Base-by-base conservation (phyloP, 352 stramenopile genomes). In the Globisporangium nunn region DNA sequence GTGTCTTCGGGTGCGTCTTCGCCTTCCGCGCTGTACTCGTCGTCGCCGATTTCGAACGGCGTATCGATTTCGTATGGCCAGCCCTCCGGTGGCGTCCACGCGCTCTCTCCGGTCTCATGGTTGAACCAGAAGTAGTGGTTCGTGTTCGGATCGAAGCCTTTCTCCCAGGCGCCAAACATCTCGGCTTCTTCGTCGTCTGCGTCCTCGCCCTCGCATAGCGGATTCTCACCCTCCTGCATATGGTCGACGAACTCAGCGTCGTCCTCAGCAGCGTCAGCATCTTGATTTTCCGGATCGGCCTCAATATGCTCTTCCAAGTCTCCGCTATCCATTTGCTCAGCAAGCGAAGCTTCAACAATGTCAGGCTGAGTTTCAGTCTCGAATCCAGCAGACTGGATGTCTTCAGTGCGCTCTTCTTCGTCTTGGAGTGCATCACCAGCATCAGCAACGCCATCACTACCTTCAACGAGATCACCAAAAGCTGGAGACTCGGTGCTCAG, bases 121-220 rank as follows among this genome's bases (percentile, higher is more conserved):
- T 95, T 94, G 69, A 93, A 95, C 85, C 85, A 95, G 52, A 91
- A 95, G 61, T 91, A 89, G 61, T 94, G 84, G 29, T 91, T 91
- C 4, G 80, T 81, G 52, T 62, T 84, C 10, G 79, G 72, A 41
- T 94, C 84, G 37, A 91, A 92, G 12, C 84, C 82, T 68, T 92
- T 90, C 54, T 94, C 84, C 81, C 84, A 94, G 58, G 92, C 82
- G 2, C 78, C 84, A 59, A 88, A 92, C 40, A 56, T 79, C 63
- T 92, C 75, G 17, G 74, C 77, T 59, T 87, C 77, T 64, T 92
- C 84, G 29, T 93, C 81, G 30, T 90, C 81, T 2, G 77, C 74
- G 41, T 88, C 81, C 40, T 76, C 73, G 5, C 53, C 69, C 41
- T 72, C 66, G 40, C 55, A 70, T 3, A 81, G 52, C 8, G 11